Evolutionary conservation across 345 rosid genomes (phyloP).

Genomic region (Cardiospermum halicacabum): DNA sequence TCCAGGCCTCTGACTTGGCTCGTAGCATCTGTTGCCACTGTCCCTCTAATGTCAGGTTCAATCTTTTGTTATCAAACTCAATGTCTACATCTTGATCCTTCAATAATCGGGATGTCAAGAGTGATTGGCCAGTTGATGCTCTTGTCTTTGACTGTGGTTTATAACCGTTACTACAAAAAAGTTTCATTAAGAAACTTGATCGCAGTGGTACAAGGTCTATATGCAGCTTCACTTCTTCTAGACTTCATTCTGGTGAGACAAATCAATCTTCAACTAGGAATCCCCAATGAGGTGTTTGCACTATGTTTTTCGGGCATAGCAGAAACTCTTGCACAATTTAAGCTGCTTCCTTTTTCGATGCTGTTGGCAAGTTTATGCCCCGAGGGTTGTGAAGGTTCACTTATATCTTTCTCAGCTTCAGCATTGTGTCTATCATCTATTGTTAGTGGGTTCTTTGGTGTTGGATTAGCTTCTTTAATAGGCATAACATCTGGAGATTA

Average conservation of each 20-base stretch:
- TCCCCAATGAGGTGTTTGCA: conserved; percentile 59
- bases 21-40: conserved; percentile 58
- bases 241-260: conserved; percentile 66
- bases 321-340: conserved; percentile 72
- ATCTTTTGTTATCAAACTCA: conserved; percentile 86
- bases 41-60: conserved; percentile 75
- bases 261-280: conserved; percentile 57
- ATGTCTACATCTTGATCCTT: conserved; percentile 60
- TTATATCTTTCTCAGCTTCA: conserved; percentile 82
- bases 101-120: conserved; percentile 73
- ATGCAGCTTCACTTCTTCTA: conserved; percentile 65
- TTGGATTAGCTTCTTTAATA: conserved; percentile 68
- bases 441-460: conserved; percentile 60
- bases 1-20: conserved; percentile 59
- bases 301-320: conserved; percentile 77
- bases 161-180: conserved; percentile 57
- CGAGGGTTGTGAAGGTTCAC: conserved; percentile 80
- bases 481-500: conserved; percentile 60
- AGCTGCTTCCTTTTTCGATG: conserved; percentile 72
- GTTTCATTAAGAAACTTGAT: conserved; percentile 65
- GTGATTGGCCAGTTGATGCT: conserved; percentile 74
- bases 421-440: conserved; percentile 71
- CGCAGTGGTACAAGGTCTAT: conserved; percentile 45
- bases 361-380: conserved; percentile 69
- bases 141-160: conserved; percentile 53